These are phyloP conservation scores for Karstenula rhodostoma DNA, from an alignment of 2,329 filamentous ascomycete species.

Conservation along the genomic window DNA sequence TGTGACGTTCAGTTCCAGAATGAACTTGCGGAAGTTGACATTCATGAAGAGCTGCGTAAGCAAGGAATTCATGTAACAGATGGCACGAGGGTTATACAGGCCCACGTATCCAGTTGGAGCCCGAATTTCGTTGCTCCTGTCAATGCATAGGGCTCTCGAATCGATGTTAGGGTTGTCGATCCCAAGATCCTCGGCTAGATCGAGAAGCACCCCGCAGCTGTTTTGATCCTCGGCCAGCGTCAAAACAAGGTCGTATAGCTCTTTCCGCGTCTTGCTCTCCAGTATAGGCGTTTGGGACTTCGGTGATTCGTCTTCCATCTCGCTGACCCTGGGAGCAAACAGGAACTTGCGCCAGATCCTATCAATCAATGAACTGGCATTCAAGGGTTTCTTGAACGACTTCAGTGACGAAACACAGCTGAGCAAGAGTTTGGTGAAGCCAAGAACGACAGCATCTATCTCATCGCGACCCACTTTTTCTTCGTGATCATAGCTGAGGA, in stretches of 20 bases:
- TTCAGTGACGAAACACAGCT: conserved; percentile 50
- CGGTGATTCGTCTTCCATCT: conserved; percentile 21
- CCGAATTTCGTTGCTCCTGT: conserved; percentile 73
- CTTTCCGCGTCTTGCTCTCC: conserved; percentile 45
- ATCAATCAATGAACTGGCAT: conserved; percentile 38
- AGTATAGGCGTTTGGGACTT: conserved; percentile 40
- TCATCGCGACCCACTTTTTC: conserved; percentile 48
- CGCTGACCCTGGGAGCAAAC: conserved; percentile 32
- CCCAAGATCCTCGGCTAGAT: conserved; percentile 32
- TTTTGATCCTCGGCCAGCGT: conserved; percentile 42
- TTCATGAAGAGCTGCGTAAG: conserved; percentile 98
- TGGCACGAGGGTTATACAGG: conserved; percentile 90
- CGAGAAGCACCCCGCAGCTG: conserved; percentile 40
- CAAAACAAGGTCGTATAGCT: conserved; percentile 48
- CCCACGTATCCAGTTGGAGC: conserved; percentile 85
- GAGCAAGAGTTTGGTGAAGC: conserved; percentile 52
- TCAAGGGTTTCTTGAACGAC: conserved; percentile 50
- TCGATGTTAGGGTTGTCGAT: conserved; percentile 60
- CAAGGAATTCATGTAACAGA: conserved; percentile 95
- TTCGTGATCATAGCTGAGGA: conserved; percentile 44
- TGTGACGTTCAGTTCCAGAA: conserved; percentile 66
- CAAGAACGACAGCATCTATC: conserved; percentile 46
- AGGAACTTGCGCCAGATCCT: conserved; percentile 48
- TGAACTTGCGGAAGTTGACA: conserved; percentile 82
- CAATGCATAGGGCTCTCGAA: conserved; percentile 63